Conservation (phyloP, 1,284 basidiomycete species). For the Naganishia liquefaciens region DNA sequence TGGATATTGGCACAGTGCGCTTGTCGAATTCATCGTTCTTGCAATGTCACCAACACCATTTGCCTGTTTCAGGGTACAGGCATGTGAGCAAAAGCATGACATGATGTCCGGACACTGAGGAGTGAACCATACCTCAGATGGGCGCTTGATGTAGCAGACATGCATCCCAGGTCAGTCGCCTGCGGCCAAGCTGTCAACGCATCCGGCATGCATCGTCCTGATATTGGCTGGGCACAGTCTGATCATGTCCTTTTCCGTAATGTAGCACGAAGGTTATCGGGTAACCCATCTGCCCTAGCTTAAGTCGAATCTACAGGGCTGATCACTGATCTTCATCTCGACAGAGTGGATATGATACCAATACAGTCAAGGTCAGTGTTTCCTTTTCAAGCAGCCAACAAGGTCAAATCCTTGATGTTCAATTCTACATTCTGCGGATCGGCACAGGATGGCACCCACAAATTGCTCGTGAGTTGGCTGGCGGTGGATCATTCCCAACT, state of each 20-base stretch:
- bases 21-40: background rate
- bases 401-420: background rate
- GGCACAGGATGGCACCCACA: background rate
- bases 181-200: background rate
- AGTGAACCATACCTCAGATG: background rate
- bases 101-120: background rate
- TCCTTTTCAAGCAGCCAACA: background rate
- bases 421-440: background rate
- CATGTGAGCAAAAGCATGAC: background rate
- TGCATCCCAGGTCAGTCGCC: constrained; percentile 1
- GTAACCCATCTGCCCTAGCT: background rate
- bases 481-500: too few species aligned
- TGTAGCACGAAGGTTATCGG: constrained; percentile 1
- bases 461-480: constrained; percentile 18
- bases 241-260: background rate
- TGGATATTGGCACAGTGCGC: constrained; percentile 24
- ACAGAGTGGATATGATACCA: constrained; percentile 10
- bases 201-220: background rate
- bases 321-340: background rate
- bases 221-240: too few species aligned
- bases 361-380: constrained; percentile 17
- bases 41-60: background rate
- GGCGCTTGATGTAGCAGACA: constrained; percentile 18
- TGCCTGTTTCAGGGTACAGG: constrained; percentile 8
- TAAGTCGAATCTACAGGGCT: too few species aligned